Base-by-base conservation (phyloP, 495 filamentous ascomycete genomes). In the Trichoderma reesei region DNA sequence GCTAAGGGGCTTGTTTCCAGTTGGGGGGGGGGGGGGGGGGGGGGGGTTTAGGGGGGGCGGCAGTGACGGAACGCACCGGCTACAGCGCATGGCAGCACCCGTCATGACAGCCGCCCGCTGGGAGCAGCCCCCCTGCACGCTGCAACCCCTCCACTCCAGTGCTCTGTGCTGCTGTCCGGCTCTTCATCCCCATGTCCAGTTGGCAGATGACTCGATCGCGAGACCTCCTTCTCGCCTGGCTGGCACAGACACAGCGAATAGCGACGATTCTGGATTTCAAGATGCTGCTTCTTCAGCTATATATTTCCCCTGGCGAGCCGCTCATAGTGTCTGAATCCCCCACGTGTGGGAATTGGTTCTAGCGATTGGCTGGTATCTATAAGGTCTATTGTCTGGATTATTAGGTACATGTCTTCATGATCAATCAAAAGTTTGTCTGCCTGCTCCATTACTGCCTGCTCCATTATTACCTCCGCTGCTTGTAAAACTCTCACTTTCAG, bases 311-410 rank as follows among this genome's bases (percentile, higher is more conserved):
- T 33, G 20, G 51, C 5, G 0, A 34, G 20, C 51, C 26, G 20
- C 51, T 31, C 9, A 4, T 9, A 56, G 20, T 26, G 7, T 56
- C 51, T 56, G 9, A 14, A 14, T 56, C 51, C 26, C 18, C 51
- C 51, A 56, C 51, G 51, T 56, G 51, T 56, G 6, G 51, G 51
- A 34, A 56, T 34, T 56, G 51, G 14, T 9, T 34, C 26, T 13
- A 34, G 31, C 31, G 33, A 56, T 56, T 56, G 51, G 51, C 26
- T 56, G 31, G 26, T 56, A 33, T 56, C 42, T 59, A 59, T 59
- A 4, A 54, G 9, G 1, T 18, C 7, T 26, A 26, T 26, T 26
- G 26, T 26, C 26, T 26, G 26, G 26, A 26, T 26, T 26, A 59
- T 34, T 59, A n/a, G n/a, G n/a, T n/a, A 11, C 13, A 59, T 18